These are phyloP conservation scores for Penicillium sp. DNA, from an alignment of 2,329 filamentous ascomycete genomes.

Conservation along the genomic window DNA sequence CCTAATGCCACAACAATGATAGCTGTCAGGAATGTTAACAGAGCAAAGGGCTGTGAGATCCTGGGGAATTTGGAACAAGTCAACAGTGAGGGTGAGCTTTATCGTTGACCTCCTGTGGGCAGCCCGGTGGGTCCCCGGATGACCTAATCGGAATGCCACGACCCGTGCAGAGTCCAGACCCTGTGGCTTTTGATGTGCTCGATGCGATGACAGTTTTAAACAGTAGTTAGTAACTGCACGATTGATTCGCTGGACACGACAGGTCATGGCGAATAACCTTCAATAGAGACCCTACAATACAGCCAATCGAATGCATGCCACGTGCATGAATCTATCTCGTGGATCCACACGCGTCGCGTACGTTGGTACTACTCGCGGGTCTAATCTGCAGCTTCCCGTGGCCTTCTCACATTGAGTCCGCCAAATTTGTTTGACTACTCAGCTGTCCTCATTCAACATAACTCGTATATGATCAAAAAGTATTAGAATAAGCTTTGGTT, in stretches of 20 bases:
- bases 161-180: neutral
- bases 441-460: no score
- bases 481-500: no score
- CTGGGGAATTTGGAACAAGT: neutral
- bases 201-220: no score
- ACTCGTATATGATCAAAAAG: no score
- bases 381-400: neutral
- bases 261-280: no score
- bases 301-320: neutral
- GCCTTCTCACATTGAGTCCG: neutral
- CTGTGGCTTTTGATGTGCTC: neutral
- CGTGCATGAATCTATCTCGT: neutral
- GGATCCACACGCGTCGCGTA: no score
- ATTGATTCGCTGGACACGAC: no score
- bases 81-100: neutral
- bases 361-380: no score
- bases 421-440: no score
- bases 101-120: neutral
- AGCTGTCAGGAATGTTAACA: neutral
- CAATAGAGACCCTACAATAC: no score
- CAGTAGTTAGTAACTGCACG: no score
- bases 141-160: conserved; percentile 1
- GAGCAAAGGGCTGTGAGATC: neutral
- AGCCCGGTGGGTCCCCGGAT: neutral
- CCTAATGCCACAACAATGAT: conserved; percentile 19